phyloP scores from a whole-genome alignment of 176 grass and related monocot species.

The Cenchrus purpureus region DNA sequence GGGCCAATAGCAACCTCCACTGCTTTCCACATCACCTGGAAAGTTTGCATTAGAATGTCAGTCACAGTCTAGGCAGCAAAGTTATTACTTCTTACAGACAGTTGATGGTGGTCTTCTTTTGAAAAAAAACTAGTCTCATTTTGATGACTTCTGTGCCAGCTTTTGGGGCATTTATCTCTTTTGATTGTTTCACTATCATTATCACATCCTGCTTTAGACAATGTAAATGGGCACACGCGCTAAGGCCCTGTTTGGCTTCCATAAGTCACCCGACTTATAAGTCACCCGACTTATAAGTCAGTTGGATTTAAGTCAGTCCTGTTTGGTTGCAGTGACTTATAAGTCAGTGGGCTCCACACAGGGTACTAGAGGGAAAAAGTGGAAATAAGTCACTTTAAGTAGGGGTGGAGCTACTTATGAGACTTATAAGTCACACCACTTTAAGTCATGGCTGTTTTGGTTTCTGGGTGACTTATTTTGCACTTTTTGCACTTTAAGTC shows the following conservation, averaged over 20 bases:
- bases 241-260: background rate
- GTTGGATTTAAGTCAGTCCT: no score
- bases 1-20: constrained; percentile 81
- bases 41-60: constrained; percentile 35
- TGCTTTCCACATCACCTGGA: constrained; percentile 94
- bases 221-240: constrained; percentile 14
- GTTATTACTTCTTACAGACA: background rate
- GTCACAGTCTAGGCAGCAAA: constrained; percentile 6
- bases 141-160: constrained; percentile 22
- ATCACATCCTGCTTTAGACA: background rate
- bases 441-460: no score
- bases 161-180: constrained; percentile 30
- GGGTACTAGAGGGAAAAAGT: no score
- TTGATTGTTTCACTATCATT: background rate
- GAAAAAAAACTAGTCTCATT: constrained; percentile 16
- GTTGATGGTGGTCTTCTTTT: constrained; percentile 14
- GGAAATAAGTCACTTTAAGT: no score
- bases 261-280: no score
- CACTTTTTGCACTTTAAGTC: no score
- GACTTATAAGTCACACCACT: no score
- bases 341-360: no score
- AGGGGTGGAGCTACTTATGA: no score
- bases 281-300: no score
- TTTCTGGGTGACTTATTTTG: no score
- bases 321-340: no score